Percentiles rank a stretch among this genome's conserved stretches.
phyloP scores from a whole-genome alignment of 2,329 filamentous ascomycete species.

The Fusarium succisae region DNA sequence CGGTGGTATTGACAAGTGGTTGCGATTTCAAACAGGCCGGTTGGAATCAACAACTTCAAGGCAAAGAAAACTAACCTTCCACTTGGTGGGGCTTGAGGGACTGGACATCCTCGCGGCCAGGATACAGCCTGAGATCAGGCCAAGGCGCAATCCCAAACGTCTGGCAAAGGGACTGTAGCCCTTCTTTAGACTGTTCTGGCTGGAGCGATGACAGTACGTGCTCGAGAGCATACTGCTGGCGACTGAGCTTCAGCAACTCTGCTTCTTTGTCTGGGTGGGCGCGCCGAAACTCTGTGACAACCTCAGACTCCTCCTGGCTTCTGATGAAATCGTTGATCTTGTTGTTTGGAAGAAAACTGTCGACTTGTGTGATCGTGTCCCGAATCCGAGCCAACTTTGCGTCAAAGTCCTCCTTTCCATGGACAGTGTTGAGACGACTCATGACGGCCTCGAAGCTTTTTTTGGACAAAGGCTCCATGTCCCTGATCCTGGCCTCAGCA shows the following conservation, averaged over 20 bases:
- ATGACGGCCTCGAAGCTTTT: neutral
- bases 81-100: neutral
- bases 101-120: accelerated
- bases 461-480: neutral
- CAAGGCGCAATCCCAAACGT: accelerated
- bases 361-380: accelerated
- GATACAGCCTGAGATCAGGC: neutral
- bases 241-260: neutral
- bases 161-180: accelerated
- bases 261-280: neutral
- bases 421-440: accelerated
- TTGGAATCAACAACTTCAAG: neutral
- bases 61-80: neutral
- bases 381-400: accelerated
- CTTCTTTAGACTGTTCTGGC: neutral
- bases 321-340: neutral
- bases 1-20: neutral
- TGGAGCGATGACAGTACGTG: accelerated
- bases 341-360: accelerated
- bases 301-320: neutral
- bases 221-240: accelerated
- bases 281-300: neutral
- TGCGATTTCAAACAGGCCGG: too few relatives aligned
- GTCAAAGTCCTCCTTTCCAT: accelerated
- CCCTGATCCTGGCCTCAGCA: too few relatives aligned